phyloP scores from a whole-genome alignment of 2,329 filamentous ascomycete species.

The Sporothrix inflata region DNA sequence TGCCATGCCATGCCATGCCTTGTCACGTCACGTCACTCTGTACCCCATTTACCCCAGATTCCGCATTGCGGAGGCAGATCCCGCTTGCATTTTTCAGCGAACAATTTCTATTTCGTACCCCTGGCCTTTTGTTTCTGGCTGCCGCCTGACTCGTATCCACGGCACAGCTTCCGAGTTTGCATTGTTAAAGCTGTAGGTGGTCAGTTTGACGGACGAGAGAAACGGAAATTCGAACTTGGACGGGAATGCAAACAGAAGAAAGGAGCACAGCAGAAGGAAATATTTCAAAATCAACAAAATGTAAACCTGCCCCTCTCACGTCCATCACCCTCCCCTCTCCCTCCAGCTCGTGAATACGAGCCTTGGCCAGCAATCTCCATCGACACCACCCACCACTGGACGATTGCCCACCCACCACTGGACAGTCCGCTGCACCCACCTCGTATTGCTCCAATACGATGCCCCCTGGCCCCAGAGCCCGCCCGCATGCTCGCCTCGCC shows the following conservation, averaged over 20 bases:
- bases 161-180: neutral
- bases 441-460: constrained; percentile 1
- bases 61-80: constrained; percentile 16
- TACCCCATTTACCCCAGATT: constrained; percentile 17
- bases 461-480: neutral
- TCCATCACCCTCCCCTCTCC: neutral
- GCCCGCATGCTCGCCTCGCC: constrained; percentile 14
- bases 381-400: neutral
- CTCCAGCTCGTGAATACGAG: constrained; percentile 16
- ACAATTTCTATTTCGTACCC: neutral
- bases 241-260: too few species aligned
- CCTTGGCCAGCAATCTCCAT: neutral
- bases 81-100: neutral
- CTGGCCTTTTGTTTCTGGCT: neutral
- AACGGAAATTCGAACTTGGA: neutral
- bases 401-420: too few species aligned
- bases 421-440: neutral
- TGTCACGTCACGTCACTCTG: neutral
- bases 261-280: neutral
- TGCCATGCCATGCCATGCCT: neutral
- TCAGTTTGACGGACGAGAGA: neutral
- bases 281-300: neutral
- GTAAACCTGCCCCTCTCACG: neutral
- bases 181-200: neutral
- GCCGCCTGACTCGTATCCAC: constrained; percentile 13